Conservation (phyloP, 768 basidiomycete genomes). For the Agaricus blazei region DNA sequence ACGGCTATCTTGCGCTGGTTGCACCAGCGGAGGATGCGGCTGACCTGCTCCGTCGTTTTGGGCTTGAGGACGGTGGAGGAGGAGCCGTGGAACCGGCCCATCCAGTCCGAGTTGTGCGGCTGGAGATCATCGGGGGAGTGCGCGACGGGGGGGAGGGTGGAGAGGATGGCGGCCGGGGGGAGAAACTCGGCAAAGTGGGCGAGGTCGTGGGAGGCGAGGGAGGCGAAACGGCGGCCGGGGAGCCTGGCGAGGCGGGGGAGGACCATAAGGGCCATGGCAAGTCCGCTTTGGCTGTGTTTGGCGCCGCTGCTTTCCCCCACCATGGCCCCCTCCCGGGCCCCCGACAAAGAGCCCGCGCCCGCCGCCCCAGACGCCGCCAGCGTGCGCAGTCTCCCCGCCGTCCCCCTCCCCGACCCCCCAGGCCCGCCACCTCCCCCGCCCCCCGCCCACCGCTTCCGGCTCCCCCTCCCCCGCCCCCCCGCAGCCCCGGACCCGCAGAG, state of each 20-base stretch:
- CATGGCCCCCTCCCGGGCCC: slow-evolving; percentile 9
- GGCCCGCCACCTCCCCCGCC: slow-evolving; percentile 29
- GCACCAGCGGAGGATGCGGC: slow-evolving; percentile 84
- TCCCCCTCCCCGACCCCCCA: slow-evolving; percentile 27
- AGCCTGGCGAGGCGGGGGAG: slow-evolving; percentile 16
- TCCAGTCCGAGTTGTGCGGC: slow-evolving; percentile 89
- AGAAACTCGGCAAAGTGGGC: slow-evolving; percentile 66
- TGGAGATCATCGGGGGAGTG: slow-evolving; percentile 56
- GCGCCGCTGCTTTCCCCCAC: background rate
- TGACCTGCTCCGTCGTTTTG: slow-evolving; percentile 82
- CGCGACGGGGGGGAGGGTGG: slow-evolving; percentile 41
- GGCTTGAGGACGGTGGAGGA: slow-evolving; percentile 87
- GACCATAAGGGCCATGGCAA: background rate
- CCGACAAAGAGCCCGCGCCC: slow-evolving; percentile 26
- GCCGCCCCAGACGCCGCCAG: slow-evolving; percentile 47
- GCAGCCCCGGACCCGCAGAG: slow-evolving; percentile 30
- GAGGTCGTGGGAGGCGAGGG: slow-evolving; percentile 55
- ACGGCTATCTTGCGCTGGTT: slow-evolving; percentile 77
- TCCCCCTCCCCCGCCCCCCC: background rate
- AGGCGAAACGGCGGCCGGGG: slow-evolving; percentile 29
- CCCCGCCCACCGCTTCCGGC: slow-evolving; percentile 16
- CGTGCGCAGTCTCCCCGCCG: slow-evolving; percentile 53
- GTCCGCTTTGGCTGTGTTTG: slow-evolving; percentile 1
- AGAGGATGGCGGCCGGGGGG: slow-evolving; percentile 57
- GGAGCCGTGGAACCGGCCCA: slow-evolving; percentile 88